Base-by-base conservation (phyloP, 176 grass and related monocot genomes). In the Pontederia paniculata region DNA sequence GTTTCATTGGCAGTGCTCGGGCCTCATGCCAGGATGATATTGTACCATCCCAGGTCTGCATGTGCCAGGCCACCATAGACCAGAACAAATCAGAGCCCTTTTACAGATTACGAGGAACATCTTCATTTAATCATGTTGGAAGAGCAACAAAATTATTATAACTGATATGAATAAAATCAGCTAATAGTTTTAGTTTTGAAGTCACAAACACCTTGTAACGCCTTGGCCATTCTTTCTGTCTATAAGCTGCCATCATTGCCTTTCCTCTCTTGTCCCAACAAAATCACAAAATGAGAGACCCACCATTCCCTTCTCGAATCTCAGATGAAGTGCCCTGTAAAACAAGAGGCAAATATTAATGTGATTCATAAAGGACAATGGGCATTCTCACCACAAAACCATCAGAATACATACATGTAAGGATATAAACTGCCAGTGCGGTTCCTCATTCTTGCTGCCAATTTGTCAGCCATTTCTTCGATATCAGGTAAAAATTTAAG, bases 291-390 rank as follows among this genome's bases (percentile, higher is more conserved):
- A 98, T 1, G 93, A 98, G 28, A 98, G 75, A 0, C 93, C 86
- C 65, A 90, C 93, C 93, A 91, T 98, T 74, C 93, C 93, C 77
- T 98, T 98, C 74, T 98, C 93, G 66, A 91, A 98, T 67, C 93
- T 76, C 70, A 98, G 73, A 80, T 98, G 93, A 82, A 97, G 86
- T 65, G 93, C 93, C 86, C 93, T 97, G 54, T 52, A 46, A 60
- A 79, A 44, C 58, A 71, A 77, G 59, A 28, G 56, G 48, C 44
- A 47, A 44, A 65, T 14, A 58, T 60, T 66, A 59, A 54, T 57
- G 56, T 52, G 8, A 59, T 17, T 60, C 17, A 55, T 37, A 31
- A 70, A 57, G 55, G 23, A 65, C 13, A 12, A 9, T 8, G 62
- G 41, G 9, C 23, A 28, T 58, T 55, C 41, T 21, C 52, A 48